phyloP scores from a whole-genome alignment of 306 rosid species.

The Prunus dulcis region DNA sequence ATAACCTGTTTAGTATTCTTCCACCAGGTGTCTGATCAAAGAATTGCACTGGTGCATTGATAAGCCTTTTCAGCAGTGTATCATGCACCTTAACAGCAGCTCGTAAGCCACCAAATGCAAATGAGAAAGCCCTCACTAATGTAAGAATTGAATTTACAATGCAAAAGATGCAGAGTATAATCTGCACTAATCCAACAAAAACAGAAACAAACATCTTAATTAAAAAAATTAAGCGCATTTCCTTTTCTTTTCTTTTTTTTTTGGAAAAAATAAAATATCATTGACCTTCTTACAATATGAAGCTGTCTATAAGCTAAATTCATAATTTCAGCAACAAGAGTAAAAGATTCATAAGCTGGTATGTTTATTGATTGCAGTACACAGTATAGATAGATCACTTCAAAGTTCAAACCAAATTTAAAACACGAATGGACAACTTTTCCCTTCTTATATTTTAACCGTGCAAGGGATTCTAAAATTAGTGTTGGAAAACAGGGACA shows the following conservation, averaged over 20 bases:
- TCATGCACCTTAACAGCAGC: slow-evolving; percentile 87
- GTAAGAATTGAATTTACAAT: slow-evolving; percentile 76
- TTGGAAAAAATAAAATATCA: too few relatives aligned
- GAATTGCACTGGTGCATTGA: slow-evolving; percentile 81
- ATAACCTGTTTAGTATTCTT: slow-evolving; percentile 88
- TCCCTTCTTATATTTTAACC: too few relatives aligned
- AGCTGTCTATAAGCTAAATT: not conserved
- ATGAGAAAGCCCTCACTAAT: slow-evolving; percentile 90
- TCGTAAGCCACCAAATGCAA: slow-evolving; percentile 91
- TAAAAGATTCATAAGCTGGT: not conserved
- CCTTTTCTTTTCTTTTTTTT: too few relatives aligned
- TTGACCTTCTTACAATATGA: not conserved
- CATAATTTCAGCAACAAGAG: not conserved
- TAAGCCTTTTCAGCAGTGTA: slow-evolving; percentile 57
- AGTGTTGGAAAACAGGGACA: too few relatives aligned
- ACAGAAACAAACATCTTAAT: not conserved
- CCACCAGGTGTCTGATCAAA: slow-evolving; percentile 90
- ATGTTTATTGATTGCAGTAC: not conserved
- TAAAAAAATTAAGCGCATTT: too few relatives aligned
- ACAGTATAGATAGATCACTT: not conserved
- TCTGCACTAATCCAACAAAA: slow-evolving; percentile 47
- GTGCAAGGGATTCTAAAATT: too few relatives aligned
- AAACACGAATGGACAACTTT: too few relatives aligned
- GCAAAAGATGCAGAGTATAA: slow-evolving; percentile 73
- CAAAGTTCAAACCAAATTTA: not conserved